Evolutionary conservation across 1,284 basidiomycete species (phyloP), one percentile per base, ranked within the genome.

Genomic region (Cystobasidium sp.): DNA sequence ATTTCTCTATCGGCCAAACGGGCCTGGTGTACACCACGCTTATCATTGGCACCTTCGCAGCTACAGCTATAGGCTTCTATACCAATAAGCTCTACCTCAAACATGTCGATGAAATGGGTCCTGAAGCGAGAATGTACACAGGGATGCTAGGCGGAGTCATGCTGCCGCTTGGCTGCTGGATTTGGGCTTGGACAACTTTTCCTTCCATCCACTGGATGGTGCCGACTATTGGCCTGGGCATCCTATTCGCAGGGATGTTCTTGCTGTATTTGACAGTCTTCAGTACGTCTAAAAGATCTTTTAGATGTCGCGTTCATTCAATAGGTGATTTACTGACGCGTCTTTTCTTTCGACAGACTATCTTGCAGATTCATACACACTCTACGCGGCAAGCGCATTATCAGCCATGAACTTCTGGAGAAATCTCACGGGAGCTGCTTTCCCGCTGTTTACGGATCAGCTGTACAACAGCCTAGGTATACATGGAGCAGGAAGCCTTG

Each of bases 91-190:
- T 76, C 3, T 80, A 79, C 71, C 74, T 51, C 20, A 43, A 49
- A 10, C 82, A 88, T 75, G 85, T 87, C 22, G 81, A 82, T 1
- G 84, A 79, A 16, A 82, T 85, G 55, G 90, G 90, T 0, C 88
- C 90, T 0, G 91, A 93, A 82, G 91, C 91, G 0, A 86, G 91
- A 8, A 82, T 93, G 37, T 91, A 89, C 76, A 82, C 84, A n/a
- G 87, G 90, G 1, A 89, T 90, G 81, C 81, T 85, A 7, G 90
- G 88, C 0, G 89, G 87, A 0, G 75, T 91, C 18, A 78, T 89
- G 16, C 78, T 80, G 37, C 77, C 79, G 1, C 6, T 76, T 7
- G 78, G 78, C 6, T 75, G 75, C 39, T 76, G 74, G 69, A 75
- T 69, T 16, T 80, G 74, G 49, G 70, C 72, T n/a, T 79, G 74